phyloP scores from a whole-genome alignment of 2,329 filamentous ascomycete species.

The Myrmaecium sp. region DNA sequence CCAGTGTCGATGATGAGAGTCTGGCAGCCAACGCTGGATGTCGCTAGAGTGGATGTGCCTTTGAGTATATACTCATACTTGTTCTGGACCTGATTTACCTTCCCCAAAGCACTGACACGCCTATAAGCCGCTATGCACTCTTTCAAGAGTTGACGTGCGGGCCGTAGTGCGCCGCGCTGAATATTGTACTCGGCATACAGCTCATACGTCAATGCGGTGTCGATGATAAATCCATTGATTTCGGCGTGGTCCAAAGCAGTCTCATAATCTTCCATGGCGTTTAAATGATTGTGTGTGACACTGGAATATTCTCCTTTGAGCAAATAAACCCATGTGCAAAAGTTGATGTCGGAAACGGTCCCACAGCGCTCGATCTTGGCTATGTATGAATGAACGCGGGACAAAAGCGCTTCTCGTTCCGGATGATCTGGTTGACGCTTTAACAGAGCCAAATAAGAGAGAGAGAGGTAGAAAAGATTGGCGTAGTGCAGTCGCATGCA shows the following conservation, averaged over 20 bases:
- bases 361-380: conserved; percentile 48
- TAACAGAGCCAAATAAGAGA: conserved; percentile 23
- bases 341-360: conserved; percentile 51
- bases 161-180: conserved; percentile 45
- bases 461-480: conserved; percentile 25
- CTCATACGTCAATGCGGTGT: conserved; percentile 58
- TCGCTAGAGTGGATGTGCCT: conserved; percentile 42
- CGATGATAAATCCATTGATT: conserved; percentile 47
- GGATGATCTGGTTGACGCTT: conserved; percentile 18
- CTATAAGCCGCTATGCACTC: conserved; percentile 54
- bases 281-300: conserved; percentile 33
- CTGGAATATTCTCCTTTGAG: conserved; percentile 54
- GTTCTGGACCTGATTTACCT: conserved; percentile 49
- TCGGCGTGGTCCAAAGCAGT: conserved; percentile 55
- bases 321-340: conserved; percentile 49
- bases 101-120: conserved; percentile 50
- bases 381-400: conserved; percentile 37
- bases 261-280: conserved; percentile 49
- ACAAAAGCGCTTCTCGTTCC: conserved; percentile 31
- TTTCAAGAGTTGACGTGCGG: conserved; percentile 50
- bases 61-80: conserved; percentile 52
- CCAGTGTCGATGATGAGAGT: conserved; percentile 44
- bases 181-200: conserved; percentile 57
- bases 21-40: conserved; percentile 48
- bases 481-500: conserved; percentile 26